phyloP scores from a whole-genome alignment of 768 basidiomycete genomes.

The Tubosaeta sp. region DNA sequence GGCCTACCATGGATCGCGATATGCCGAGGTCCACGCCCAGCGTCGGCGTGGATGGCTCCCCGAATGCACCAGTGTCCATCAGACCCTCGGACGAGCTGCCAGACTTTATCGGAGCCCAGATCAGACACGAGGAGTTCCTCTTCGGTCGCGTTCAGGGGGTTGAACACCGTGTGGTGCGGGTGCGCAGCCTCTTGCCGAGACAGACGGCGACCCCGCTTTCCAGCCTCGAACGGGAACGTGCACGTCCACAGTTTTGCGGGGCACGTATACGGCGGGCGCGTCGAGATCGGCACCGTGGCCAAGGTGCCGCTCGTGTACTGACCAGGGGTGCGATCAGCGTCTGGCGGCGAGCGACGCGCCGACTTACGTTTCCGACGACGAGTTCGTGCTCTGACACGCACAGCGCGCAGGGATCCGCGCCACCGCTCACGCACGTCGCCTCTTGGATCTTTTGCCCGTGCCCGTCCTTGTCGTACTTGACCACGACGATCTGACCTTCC shows the following conservation, averaged over 20 bases:
- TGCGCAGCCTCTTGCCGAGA: conserved; percentile 71
- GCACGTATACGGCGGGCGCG: conserved; percentile 43
- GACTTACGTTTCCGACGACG: conserved; percentile 69
- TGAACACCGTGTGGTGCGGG: conserved; percentile 63
- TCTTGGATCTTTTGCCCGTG: conserved; percentile 41
- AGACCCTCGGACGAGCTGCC: conserved; percentile 43
- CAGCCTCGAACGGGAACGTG: conserved; percentile 34
- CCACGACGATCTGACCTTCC: conserved; percentile 59
- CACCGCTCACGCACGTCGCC: conserved; percentile 44
- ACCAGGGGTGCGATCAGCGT: neutral
- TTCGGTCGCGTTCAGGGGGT: conserved; percentile 39
- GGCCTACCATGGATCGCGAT: conserved; percentile 55
- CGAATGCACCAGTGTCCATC: conserved; percentile 46
- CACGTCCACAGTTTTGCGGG: conserved; percentile 33
- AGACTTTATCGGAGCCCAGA: conserved; percentile 69
- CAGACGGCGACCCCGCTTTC: conserved; percentile 56
- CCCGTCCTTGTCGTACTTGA: conserved; percentile 55
- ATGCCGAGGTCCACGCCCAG: conserved; percentile 71
- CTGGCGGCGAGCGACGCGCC: no score
- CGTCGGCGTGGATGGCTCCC: conserved; percentile 45
- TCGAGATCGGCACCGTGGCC: conserved; percentile 50
- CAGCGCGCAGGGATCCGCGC: conserved; percentile 62
- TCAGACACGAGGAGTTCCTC: conserved; percentile 69
- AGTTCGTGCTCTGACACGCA: conserved; percentile 54
- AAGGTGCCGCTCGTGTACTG: conserved; percentile 71